Base-by-base conservation (phyloP, 176 grass and related monocot genomes). In the Sorghum bicolor region DNA sequence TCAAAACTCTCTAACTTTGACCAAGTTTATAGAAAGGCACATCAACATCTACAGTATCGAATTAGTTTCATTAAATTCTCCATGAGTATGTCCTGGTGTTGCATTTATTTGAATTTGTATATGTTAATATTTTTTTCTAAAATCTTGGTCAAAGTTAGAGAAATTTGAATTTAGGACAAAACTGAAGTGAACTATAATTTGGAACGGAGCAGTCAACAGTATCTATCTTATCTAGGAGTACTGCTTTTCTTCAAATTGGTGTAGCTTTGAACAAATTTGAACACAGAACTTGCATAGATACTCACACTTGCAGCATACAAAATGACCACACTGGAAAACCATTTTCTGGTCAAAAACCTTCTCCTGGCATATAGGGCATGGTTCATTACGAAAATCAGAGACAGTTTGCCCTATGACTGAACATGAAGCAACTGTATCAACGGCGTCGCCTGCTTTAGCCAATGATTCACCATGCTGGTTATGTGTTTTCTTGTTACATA, bases 281-380 rank as follows among this genome's bases (percentile, higher is more conserved):
- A 86, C 55, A 84, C 40, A 79, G 62, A 78, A 72, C 32, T 60
- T 45, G 47, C 39, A 68, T 71, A 24, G 26, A 37, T 83, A 89
- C 96, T 92, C 50, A 98, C 96, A 98, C 80, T 95, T 98, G 91
- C 96, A 98, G 82, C 96, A 98, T 55, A 98, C 50, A 22, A 84
- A 92, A 89, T 98, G 96, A 45, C 96, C 92, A 76, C 96, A 98
- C 43, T 93, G 92, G 85, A 98, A 98, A 50, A 95, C 88, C 92
- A 95, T 98, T 84, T 98, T 98, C 43, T 89, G 88, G 67, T 93
- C 83, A 60, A 91, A 81, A 86, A 89, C 63, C 67, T 84, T 95
- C 87, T 98, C 96, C 66, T 94, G 92, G 78, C 96, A 98, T 84
- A 98, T 73, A 28, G 96, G 92, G 76, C 96, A 98, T 67, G 85